Evolutionary conservation across 371 early-diverging fungal genomes (phyloP), one percentile per base, ranked within the genome.

Genomic region (Choanephora cucurbitarum): DNA sequence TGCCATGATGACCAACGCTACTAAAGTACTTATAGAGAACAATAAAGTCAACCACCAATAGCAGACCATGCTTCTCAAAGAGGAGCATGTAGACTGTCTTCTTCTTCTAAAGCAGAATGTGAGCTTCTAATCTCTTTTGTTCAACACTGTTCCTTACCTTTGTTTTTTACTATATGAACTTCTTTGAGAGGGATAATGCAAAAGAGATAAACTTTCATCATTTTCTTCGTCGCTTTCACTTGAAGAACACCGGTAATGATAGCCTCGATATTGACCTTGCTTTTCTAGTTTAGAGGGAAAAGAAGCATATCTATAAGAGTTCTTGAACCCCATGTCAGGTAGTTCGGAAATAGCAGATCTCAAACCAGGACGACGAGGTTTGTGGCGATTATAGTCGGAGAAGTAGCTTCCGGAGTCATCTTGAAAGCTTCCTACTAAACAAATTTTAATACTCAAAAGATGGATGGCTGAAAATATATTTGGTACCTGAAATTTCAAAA

Each of bases 301-400:
- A 13, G 52, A 57, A 21, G 49, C 58, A 3, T 58, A 44, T 43
- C 52, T 58, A 15, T 58, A 49, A 37, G 63, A 33, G 39, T 63
- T 55, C 21, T 67, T 37, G 9, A 14, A 44, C 1, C 61, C 71
- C 49, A 61, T 64, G 2, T 64, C 50, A 18, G 74, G 70, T 28
- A 75, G 44, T 37, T 75, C 75, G 13, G 75, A 75, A 18, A 75
- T 60, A 23, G 72, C 67, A 6, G 72, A 70, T 9, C 75, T 70
- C 39, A 75, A 37, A 1, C 66, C 72, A 19, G 75, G 75, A 14
- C 72, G 65, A 24, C 67, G 44, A 22, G 33, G 44, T n/a, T 62
- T 62, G 48, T 57, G 58, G 18, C 40, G 49, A 46, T 49, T 49
- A n/a, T 44, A 40, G 15, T 58, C 49, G 13, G 47, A 47, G 45